A percentile compares a stretch with the other conserved stretches of the same genome.
These are phyloP conservation scores for Suillus placidus DNA, from an alignment of 768 basidiomycete species.

Conservation along the genomic window DNA sequence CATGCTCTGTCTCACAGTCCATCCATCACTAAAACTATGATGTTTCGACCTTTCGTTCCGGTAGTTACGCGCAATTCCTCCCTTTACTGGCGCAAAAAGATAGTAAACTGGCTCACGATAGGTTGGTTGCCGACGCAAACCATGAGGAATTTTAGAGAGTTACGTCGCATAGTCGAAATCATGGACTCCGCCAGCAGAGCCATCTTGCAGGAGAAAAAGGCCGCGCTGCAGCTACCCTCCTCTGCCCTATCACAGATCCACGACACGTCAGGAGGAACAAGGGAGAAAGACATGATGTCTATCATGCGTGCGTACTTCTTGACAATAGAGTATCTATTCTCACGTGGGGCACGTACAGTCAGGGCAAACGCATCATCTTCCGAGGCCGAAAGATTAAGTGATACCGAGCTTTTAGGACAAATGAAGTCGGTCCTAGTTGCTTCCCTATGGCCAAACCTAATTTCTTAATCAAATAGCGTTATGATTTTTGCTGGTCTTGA, in stretches of 20 bases:
- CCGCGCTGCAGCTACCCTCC: slow-evolving; percentile 14
- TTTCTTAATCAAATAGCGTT: slow-evolving; percentile 17
- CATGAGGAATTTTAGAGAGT: slow-evolving; percentile 2
- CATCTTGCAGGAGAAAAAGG: slow-evolving; percentile 25
- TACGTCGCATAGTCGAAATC: slow-evolving; percentile 16
- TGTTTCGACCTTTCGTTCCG: slow-evolving; percentile 24
- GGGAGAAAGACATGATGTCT: slow-evolving; percentile 30
- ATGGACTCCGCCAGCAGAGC: slow-evolving; percentile 18
- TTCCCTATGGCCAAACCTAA: background rate
- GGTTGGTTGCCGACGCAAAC: slow-evolving; percentile 7
- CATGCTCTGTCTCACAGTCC: background rate
- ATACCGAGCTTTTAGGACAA: slow-evolving; percentile 31
- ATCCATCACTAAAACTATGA: background rate
- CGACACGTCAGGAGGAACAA: background rate
- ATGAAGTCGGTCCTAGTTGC: slow-evolving; percentile 24
- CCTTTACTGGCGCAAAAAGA: slow-evolving; percentile 16
- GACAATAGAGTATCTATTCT: background rate
- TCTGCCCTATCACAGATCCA: background rate
- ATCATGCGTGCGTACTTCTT: slow-evolving; percentile 29
- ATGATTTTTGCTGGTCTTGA: slow-evolving; percentile 47
- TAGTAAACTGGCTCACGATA: slow-evolving; percentile 25
- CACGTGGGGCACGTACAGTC: slow-evolving; percentile 18
- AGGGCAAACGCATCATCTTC: slow-evolving; percentile 23
- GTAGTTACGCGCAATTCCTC: slow-evolving; percentile 19
- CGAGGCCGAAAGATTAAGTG: slow-evolving; percentile 24